phyloP scores from a whole-genome alignment of 371 early-diverging fungal genomes.

The Sporodiniella umbellata region DNA sequence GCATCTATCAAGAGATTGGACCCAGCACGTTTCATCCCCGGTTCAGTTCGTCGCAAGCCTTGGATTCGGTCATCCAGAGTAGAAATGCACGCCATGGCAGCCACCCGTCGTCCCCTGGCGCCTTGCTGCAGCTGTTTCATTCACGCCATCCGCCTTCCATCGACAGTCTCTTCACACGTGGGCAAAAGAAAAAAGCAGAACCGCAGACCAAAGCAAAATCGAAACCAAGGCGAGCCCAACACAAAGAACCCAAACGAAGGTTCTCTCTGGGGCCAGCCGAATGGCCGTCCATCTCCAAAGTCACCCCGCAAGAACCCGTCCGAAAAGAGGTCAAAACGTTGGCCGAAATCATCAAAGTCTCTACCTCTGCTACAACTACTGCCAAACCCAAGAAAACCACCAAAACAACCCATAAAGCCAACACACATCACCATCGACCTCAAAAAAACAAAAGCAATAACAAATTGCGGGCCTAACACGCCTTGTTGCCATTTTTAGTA shows the following conservation, averaged over 20 bases:
- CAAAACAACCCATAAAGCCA: not conserved
- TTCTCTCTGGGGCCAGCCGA: conserved; percentile 8
- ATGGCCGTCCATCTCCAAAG: conserved; percentile 16
- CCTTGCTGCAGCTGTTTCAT: too few species aligned
- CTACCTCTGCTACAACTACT: conserved; percentile 1
- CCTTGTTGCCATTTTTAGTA: too few species aligned
- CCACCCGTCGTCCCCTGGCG: conserved; percentile 19
- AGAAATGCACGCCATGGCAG: conserved; percentile 25
- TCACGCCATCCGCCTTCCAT: conserved; percentile 12
- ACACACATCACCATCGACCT: not conserved
- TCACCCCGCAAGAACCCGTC: not conserved
- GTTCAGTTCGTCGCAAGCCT: conserved; percentile 22
- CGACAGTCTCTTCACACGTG: conserved; percentile 21
- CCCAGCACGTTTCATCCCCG: conserved; percentile 6
- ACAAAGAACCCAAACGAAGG: not conserved
- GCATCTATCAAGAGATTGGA: conserved; percentile 15
- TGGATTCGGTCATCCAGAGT: conserved; percentile 14
- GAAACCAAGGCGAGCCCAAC: not conserved
- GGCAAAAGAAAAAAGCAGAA: conserved; percentile 8
- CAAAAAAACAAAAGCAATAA: not conserved
- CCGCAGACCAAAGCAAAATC: not conserved
- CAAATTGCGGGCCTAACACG: not conserved
- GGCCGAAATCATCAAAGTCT: conserved; percentile 22
- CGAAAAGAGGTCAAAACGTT: conserved; percentile 5
- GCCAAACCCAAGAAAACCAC: not conserved